These are phyloP conservation scores for Erodium moschatum DNA, from an alignment of 441 rosid genomes.

Conservation along the genomic window DNA sequence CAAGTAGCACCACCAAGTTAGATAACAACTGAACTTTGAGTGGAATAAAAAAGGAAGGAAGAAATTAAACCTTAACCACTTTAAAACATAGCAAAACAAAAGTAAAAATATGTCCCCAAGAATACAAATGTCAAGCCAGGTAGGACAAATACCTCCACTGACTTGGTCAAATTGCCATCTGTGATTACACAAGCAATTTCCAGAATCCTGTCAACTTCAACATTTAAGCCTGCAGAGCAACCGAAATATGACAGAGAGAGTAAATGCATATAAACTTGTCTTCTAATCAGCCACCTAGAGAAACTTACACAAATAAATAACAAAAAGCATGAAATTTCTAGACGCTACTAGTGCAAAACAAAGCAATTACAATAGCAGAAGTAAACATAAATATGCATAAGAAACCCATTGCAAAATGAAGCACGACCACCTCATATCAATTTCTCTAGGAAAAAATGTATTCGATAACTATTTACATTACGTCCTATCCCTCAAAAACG, in stretches of 20 bases:
- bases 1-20: background rate
- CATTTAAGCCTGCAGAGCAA: constrained; percentile 48
- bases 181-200: constrained; percentile 93
- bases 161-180: constrained; percentile 58
- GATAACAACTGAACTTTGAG: background rate
- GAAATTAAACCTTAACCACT: background rate
- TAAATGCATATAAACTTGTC: constrained; percentile 2
- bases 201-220: constrained; percentile 73
- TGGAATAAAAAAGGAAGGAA: background rate
- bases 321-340: background rate
- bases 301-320: background rate
- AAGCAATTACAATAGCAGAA: background rate
- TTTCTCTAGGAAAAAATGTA: background rate
- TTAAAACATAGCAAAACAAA: background rate
- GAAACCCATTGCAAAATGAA: background rate
- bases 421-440: background rate
- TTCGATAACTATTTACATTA: background rate
- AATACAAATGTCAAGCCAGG: constrained; percentile 8
- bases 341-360: background rate
- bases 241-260: background rate
- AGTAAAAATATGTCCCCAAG: background rate
- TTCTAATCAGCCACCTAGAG: background rate
- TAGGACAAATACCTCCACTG: constrained; percentile 53
- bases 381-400: background rate
- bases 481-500: background rate